A percentile compares a stretch with the other conserved stretches of the same genome.
Evolutionary conservation across 805 yeast genomes (phyloP).

Genomic region (Hanseniaspora taiwanica): DNA sequence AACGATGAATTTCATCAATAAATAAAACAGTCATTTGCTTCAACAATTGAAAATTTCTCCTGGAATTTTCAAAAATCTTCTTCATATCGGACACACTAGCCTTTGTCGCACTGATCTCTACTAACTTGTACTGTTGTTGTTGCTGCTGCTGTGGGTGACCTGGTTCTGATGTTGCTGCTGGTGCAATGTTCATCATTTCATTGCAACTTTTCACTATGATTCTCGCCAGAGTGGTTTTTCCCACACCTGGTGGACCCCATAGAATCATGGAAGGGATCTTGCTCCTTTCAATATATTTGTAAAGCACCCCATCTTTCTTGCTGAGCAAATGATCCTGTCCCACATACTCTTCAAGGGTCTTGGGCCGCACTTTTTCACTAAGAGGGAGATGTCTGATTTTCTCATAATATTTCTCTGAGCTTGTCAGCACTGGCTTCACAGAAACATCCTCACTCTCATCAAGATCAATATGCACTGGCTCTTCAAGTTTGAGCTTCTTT

Average conservation of each 20-base stretch:
- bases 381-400: conserved; percentile 33
- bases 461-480: background rate
- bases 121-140: conserved; percentile 30
- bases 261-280: conserved; percentile 78
- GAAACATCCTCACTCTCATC: background rate
- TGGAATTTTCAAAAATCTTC: conserved; percentile 35
- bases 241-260: conserved; percentile 96
- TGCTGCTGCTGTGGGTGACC: background rate
- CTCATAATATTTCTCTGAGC: conserved; percentile 9
- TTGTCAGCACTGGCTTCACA: too few species aligned
- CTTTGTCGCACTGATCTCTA: conserved; percentile 78
- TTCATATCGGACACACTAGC: conserved; percentile 45
- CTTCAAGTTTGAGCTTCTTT: background rate
- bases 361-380: conserved; percentile 79
- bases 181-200: too few species aligned
- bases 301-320: conserved; percentile 41
- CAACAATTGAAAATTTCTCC: conserved; percentile 27
- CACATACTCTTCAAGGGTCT: conserved; percentile 48
- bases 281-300: conserved; percentile 42
- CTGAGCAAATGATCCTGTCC: conserved; percentile 80
- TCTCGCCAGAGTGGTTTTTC: conserved; percentile 76
- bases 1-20: conserved; percentile 87
- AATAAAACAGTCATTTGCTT: conserved; percentile 56
- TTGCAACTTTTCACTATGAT: conserved; percentile 23
- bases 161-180: conserved; percentile 2